Evolutionary conservation across 2,329 filamentous ascomycete genomes (phyloP).

Genomic region (Cryphonectria japonica): DNA sequence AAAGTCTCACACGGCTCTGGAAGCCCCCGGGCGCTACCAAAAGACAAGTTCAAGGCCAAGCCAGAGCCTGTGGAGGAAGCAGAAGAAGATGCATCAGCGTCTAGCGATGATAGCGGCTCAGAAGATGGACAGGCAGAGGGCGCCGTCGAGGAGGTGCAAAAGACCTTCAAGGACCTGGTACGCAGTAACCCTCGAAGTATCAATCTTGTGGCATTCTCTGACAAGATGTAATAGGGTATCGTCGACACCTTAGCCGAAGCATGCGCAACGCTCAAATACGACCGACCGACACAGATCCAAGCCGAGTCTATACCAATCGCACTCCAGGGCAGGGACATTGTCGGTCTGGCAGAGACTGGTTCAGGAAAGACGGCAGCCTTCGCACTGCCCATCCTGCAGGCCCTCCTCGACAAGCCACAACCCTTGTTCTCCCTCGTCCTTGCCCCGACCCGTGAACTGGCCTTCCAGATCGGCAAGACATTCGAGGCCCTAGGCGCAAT

Average conservation of each 20-base stretch:
- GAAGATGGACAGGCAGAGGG: slow-evolving; percentile 31
- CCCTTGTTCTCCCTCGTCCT: slow-evolving; percentile 86
- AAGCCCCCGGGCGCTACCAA: slow-evolving; percentile 15
- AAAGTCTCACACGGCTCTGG: slow-evolving; percentile 41
- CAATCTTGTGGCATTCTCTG: not conserved
- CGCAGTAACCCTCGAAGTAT: not conserved
- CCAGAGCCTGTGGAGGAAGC: not conserved
- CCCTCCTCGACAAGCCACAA: slow-evolving; percentile 85
- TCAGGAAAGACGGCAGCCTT: slow-evolving; percentile 97
- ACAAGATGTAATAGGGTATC: slow-evolving; percentile 62
- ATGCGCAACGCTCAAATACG: slow-evolving; percentile 81
- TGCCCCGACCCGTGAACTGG: slow-evolving; percentile 90
- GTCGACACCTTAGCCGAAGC: slow-evolving; percentile 88
- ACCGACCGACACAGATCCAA: slow-evolving; percentile 86
- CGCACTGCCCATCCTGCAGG: slow-evolving; percentile 88
- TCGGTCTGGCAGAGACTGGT: slow-evolving; percentile 93
- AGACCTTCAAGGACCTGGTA: slow-evolving; percentile 70
- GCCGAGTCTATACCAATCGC: slow-evolving; percentile 80
- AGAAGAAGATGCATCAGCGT: slow-evolving; percentile 21
- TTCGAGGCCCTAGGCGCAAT: slow-evolving; percentile 87
- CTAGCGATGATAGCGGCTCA: slow-evolving; percentile 32
- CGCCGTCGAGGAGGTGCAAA: slow-evolving; percentile 39
- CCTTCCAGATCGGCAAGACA: slow-evolving; percentile 84
- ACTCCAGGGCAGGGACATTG: slow-evolving; percentile 78
- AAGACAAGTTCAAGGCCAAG: slow-evolving; percentile 26